These are phyloP conservation scores for Neoboletus subvelutipes DNA, from an alignment of 768 basidiomycete genomes.

Conservation along the genomic window DNA sequence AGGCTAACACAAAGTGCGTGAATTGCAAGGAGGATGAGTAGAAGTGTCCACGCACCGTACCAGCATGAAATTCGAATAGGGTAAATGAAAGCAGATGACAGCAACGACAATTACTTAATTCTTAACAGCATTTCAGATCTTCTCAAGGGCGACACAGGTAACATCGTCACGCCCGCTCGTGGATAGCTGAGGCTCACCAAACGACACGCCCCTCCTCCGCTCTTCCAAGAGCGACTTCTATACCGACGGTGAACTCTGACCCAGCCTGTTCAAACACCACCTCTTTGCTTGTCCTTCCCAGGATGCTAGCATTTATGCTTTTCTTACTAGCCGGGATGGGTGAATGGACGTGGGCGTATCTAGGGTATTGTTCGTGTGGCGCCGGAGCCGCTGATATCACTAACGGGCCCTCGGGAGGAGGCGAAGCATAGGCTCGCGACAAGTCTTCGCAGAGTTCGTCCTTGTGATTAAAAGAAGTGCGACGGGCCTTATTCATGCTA, in stretches of 20 bases:
- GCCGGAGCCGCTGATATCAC: slow-evolving; percentile 16
- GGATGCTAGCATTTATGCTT: slow-evolving; percentile 5
- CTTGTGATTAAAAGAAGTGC: slow-evolving; percentile 14
- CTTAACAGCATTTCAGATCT: slow-evolving; percentile 5
- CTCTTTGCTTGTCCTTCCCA: slow-evolving; percentile 18
- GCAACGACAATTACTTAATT: slow-evolving; percentile 17
- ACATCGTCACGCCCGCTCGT: not conserved
- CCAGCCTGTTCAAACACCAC: slow-evolving; percentile 29
- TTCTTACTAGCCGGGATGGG: slow-evolving; percentile 18
- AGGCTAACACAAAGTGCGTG: not conserved
- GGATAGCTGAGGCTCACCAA: slow-evolving; percentile 22
- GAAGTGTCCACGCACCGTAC: slow-evolving; percentile 8
- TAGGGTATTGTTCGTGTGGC: slow-evolving; percentile 25
- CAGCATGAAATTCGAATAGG: not conserved
- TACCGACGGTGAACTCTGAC: slow-evolving; percentile 28
- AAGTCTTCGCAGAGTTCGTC: slow-evolving; percentile 29
- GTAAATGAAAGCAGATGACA: slow-evolving; percentile 17
- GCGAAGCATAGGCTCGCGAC: slow-evolving; percentile 30
- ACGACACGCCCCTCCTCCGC: slow-evolving; percentile 34
- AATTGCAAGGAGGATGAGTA: not conserved
- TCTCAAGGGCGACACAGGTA: not conserved
- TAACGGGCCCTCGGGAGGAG: slow-evolving; percentile 31
- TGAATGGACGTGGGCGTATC: slow-evolving; percentile 29
- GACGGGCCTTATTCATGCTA: slow-evolving; percentile 9
- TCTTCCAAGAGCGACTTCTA: slow-evolving; percentile 33